phyloP scores from a whole-genome alignment of 495 filamentous ascomycete species.

The Oleoguttula mirabilis region DNA sequence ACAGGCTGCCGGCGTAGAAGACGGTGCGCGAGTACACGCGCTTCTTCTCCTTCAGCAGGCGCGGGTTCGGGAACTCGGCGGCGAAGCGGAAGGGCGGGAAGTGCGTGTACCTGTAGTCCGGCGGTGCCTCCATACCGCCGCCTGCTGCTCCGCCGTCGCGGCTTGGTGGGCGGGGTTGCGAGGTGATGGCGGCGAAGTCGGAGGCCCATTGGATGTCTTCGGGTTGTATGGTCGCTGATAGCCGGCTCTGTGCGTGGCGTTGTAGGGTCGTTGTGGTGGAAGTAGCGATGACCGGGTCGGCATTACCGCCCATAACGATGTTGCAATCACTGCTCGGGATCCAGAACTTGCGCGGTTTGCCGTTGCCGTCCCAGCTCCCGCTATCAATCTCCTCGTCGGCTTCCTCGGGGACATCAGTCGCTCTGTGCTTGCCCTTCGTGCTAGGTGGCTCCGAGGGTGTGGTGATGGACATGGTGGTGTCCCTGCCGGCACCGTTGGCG shows the following conservation, averaged over 20 bases:
- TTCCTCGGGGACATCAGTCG: constrained; percentile 6
- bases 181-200: constrained; percentile 34
- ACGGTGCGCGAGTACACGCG: constrained; percentile 48
- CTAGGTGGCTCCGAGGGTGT: constrained; percentile 8
- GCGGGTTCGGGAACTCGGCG: constrained; percentile 46
- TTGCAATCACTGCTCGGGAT: constrained; percentile 47
- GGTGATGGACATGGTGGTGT: constrained; percentile 19
- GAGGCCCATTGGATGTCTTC: constrained; percentile 41
- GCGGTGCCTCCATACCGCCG: constrained; percentile 20
- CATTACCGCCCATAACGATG: constrained; percentile 43
- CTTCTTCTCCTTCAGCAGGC: constrained; percentile 47
- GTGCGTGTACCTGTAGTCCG: constrained; percentile 37
- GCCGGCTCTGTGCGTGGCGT: constrained; percentile 28
- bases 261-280: constrained; percentile 28
- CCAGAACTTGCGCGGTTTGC: constrained; percentile 43
- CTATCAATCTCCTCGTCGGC: constrained; percentile 28
- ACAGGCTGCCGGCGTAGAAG: constrained; percentile 49
- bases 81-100: constrained; percentile 50
- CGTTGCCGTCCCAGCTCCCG: constrained; percentile 41
- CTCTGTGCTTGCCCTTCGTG: constrained; percentile 35
- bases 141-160: neutral
- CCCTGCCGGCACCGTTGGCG: constrained; percentile 20
- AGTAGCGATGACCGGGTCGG: constrained; percentile 33
- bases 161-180: constrained; percentile 23
- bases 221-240: constrained; percentile 36